Conservation (phyloP, 2,329 filamentous ascomycete species). For the Penicillium sp. region DNA sequence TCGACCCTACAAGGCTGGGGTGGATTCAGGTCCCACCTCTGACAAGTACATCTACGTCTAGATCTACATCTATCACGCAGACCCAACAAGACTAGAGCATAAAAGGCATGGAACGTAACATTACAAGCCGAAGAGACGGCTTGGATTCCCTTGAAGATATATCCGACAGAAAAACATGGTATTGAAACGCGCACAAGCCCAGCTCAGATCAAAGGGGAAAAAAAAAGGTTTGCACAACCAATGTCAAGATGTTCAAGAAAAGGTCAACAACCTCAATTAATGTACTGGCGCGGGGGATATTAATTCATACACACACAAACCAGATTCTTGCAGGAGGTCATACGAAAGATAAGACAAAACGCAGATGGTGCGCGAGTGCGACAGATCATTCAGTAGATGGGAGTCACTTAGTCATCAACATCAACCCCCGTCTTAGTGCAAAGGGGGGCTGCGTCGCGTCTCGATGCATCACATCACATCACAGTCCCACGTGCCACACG, state of each 20-base stretch:
- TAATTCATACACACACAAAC: not conserved
- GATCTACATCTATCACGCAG: not conserved
- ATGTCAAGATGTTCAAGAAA: slow-evolving; percentile 12
- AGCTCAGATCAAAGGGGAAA: slow-evolving; percentile 13
- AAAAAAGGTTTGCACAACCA: slow-evolving; percentile 3
- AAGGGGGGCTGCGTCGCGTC: not conserved
- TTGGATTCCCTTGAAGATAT: slow-evolving; percentile 16
- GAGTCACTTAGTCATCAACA: not conserved
- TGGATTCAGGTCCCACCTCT: not conserved
- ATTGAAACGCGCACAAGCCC: slow-evolving; percentile 16
- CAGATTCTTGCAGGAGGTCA: slow-evolving; percentile 5
- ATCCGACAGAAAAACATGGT: slow-evolving; percentile 12
- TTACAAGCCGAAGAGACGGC: slow-evolving; percentile 19
- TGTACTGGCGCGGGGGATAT: not conserved
- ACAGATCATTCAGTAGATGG: not conserved
- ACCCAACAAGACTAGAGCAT: not conserved
- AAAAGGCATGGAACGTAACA: slow-evolving; percentile 15
- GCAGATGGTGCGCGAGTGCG: not conserved
- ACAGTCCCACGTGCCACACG: not conserved
- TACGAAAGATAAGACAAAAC: slow-evolving; percentile 13
- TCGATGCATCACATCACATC: not conserved
- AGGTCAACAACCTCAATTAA: slow-evolving; percentile 9
- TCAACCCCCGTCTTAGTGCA: not conserved
- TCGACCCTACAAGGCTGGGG: not conserved
- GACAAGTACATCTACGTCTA: not conserved